These are phyloP conservation scores for Alternaria panax DNA, from an alignment of 2,329 filamentous ascomycete species.

Conservation along the genomic window DNA sequence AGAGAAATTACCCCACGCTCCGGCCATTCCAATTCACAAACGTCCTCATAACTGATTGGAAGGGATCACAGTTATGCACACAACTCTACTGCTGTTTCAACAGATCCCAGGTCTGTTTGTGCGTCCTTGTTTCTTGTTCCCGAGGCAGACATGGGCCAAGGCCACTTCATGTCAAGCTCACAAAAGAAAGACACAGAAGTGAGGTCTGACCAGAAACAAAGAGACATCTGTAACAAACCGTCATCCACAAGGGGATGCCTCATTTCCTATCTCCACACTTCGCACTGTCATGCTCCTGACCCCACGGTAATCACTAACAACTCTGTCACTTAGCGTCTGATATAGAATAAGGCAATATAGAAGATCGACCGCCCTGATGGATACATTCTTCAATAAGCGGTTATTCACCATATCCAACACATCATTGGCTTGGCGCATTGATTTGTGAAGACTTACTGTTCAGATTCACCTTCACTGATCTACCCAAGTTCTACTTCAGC, in stretches of 20 bases:
- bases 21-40: conserved; percentile 17
- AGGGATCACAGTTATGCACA: conserved; percentile 6
- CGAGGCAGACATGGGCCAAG: background rate
- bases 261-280: background rate
- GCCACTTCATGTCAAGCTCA: background rate
- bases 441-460: background rate
- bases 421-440: background rate
- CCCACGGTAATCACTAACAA: conserved; percentile 5
- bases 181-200: conserved; percentile 2
- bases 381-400: background rate
- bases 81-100: conserved; percentile 2
- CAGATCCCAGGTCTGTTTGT: background rate
- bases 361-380: background rate
- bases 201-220: conserved; percentile 1
- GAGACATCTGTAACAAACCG: conserved; percentile 8
- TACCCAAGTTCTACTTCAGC: background rate
- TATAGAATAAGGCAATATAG: conserved; percentile 7
- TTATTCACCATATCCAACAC: background rate
- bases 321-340: background rate
- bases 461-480: background rate
- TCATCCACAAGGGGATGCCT: conserved; percentile 5
- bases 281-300: background rate
- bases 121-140: background rate
- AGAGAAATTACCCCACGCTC: conserved; percentile 22
- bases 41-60: conserved; percentile 1